Evolutionary conservation across 805 yeast species (phyloP).

Genomic region (Suhomyces faveliae): DNA sequence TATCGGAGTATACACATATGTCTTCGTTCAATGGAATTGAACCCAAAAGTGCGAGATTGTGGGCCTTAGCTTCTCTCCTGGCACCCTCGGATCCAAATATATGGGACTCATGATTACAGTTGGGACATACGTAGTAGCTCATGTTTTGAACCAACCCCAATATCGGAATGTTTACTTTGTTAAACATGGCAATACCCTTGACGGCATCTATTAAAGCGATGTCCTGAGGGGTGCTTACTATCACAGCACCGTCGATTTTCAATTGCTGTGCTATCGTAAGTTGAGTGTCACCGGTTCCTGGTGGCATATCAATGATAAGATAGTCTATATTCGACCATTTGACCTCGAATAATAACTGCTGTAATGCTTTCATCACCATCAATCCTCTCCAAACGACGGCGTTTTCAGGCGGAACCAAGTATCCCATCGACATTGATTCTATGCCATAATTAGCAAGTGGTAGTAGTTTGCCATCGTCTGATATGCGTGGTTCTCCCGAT

Average conservation of each 20-base stretch:
- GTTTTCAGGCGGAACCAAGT: slow-evolving; percentile 60
- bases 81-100: slow-evolving; percentile 70
- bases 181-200: slow-evolving; percentile 77
- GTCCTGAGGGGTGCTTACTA: slow-evolving; percentile 86
- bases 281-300: slow-evolving; percentile 90
- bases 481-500: slow-evolving; percentile 64
- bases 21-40: slow-evolving; percentile 63
- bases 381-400: slow-evolving; percentile 85
- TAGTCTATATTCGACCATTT: slow-evolving; percentile 69
- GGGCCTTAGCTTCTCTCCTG: slow-evolving; percentile 47
- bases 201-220: slow-evolving; percentile 77
- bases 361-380: slow-evolving; percentile 83
- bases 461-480: slow-evolving; percentile 50
- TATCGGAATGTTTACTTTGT: slow-evolving; percentile 67
- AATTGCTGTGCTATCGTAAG: slow-evolving; percentile 77
- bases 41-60: slow-evolving; percentile 54
- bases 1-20: slow-evolving; percentile 61
- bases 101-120: slow-evolving; percentile 70
- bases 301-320: slow-evolving; percentile 81
- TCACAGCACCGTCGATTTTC: slow-evolving; percentile 74
- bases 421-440: slow-evolving; percentile 89
- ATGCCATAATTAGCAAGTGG: slow-evolving; percentile 75
- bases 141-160: slow-evolving; percentile 80
- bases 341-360: slow-evolving; percentile 80
- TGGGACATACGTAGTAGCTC: slow-evolving; percentile 75